Evolutionary conservation across 2,329 filamentous ascomycete genomes (phyloP).

Genomic region (Madurella fahalii): DNA sequence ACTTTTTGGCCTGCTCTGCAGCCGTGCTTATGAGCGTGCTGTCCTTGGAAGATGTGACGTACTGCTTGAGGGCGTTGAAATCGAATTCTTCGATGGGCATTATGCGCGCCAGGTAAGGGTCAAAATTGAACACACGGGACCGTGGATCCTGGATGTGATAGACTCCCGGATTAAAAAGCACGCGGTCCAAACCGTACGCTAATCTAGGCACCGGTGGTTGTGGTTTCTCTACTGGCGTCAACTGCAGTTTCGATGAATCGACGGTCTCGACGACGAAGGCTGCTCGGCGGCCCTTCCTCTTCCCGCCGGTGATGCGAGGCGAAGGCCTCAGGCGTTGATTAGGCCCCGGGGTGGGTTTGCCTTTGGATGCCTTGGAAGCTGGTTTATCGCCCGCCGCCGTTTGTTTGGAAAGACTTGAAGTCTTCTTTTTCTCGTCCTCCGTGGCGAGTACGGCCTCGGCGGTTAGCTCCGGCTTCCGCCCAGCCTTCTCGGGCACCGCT

Average conservation of each 20-base stretch:
- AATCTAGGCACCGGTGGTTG: conserved; percentile 54
- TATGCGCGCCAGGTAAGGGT: conserved; percentile 86
- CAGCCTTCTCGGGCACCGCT: no score
- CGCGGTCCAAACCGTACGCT: conserved; percentile 73
- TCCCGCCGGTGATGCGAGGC: not conserved
- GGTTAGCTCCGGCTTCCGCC: no score
- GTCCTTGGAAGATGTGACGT: conserved; percentile 90
- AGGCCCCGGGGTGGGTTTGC: not conserved
- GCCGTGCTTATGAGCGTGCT: conserved; percentile 65
- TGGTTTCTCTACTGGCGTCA: conserved; percentile 32
- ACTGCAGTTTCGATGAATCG: conserved; percentile 24
- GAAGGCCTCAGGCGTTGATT: not conserved
- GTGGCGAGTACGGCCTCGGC: not conserved
- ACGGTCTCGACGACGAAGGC: conserved; percentile 18
- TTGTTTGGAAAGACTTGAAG: not conserved
- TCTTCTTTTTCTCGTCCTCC: not conserved
- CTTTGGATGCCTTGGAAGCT: not conserved
- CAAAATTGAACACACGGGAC: conserved; percentile 90
- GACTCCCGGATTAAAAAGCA: conserved; percentile 93
- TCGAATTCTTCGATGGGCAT: conserved; percentile 94
- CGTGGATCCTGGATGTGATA: conserved; percentile 87
- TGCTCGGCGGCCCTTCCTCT: no score
- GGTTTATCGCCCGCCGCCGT: not conserved
- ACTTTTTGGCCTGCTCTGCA: conserved; percentile 65
- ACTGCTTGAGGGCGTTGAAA: conserved; percentile 78